Evolutionary conservation across 345 rosid species (phyloP), one percentile per base, ranked within the genome.

Genomic region (Trapa incisa): DNA sequence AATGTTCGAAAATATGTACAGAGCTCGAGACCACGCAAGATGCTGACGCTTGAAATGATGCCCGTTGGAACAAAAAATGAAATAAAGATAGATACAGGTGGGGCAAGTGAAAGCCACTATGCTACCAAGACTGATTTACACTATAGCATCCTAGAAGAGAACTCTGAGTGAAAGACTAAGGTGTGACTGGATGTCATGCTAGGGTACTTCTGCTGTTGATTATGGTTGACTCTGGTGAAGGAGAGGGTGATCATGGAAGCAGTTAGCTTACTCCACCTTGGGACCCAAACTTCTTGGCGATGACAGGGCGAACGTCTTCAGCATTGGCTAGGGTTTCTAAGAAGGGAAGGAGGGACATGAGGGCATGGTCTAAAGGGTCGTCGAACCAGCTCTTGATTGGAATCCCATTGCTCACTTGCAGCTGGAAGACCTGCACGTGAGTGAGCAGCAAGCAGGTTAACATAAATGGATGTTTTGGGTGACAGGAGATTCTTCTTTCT

Each of bases 341-440:
- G 86, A 94, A 89, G 74, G 99, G 96, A 63, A 94, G 92, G 68
- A 94, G 82, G 13, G 92, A 75, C 47, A 94, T 69, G 80, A 94
- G 78, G 37, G 86, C 92, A 70, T 81, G 76, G 84, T 94, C 99
- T 14, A 80, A 80, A 72, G 92, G 88, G 74, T 94, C 99, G 77
- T 83, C 84, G 50, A 83, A 91, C 99, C 97, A 91, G 81, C 99
- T 94, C 86, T 83, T 84, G 68, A 94, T 94, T 53, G 99, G 99
- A 76, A 91, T 94, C 74, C 95, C 99, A 61, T 94, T 94, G 79
- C 89, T 84, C 72, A 89, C 83, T 80, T 94, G 99, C 89, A 89
- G 80, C 78, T 89, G 87, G 88, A 86, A 91, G 68, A 87, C 95
- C 96, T 91, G 85, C 77, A 85, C 84, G 33, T 10, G 29, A 54